Conservation (phyloP, 352 stramenopile genomes). For the Globisporangium uncinulatum region DNA sequence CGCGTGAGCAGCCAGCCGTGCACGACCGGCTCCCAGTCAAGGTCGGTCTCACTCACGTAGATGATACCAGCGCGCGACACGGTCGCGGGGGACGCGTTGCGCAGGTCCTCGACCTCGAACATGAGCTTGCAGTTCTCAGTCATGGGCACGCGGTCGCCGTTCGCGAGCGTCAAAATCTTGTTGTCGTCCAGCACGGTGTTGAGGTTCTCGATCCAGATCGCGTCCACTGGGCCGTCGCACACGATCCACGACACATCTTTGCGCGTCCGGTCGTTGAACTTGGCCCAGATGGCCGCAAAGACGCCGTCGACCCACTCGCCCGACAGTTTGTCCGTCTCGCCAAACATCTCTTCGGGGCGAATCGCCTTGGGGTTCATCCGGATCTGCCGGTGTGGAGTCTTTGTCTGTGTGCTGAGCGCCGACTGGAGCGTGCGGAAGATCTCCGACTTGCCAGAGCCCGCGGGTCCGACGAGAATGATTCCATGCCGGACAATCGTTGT, state of each 20-base stretch:
- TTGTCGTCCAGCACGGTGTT: slow-evolving; percentile 95
- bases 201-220: slow-evolving; percentile 94
- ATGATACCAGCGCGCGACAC: slow-evolving; percentile 90
- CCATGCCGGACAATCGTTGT: slow-evolving; percentile 91
- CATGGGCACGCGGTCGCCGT: slow-evolving; percentile 91
- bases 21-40: slow-evolving; percentile 71
- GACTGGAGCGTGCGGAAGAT: slow-evolving; percentile 66
- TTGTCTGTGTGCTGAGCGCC: slow-evolving; percentile 47
- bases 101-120: slow-evolving; percentile 92
- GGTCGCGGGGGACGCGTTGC: slow-evolving; percentile 89
- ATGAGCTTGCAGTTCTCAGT: slow-evolving; percentile 86
- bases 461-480: slow-evolving; percentile 87
- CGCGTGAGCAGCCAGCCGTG: slow-evolving; percentile 54
- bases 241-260: slow-evolving; percentile 90
- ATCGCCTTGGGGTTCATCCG: slow-evolving; percentile 84
- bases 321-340: slow-evolving; percentile 70
- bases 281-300: slow-evolving; percentile 83
- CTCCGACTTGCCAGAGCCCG: slow-evolving; percentile 74
- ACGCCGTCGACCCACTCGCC: slow-evolving; percentile 72
- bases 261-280: slow-evolving; percentile 80
- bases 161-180: slow-evolving; percentile 91
- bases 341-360: slow-evolving; percentile 75
- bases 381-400: slow-evolving; percentile 66
- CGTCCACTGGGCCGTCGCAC: slow-evolving; percentile 91
- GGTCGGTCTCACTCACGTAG: slow-evolving; percentile 82